A percentile compares a stretch with the other conserved stretches of the same genome.
Evolutionary conservation across 257 asterid species (phyloP).

Genomic region (Solanum rostratum): DNA sequence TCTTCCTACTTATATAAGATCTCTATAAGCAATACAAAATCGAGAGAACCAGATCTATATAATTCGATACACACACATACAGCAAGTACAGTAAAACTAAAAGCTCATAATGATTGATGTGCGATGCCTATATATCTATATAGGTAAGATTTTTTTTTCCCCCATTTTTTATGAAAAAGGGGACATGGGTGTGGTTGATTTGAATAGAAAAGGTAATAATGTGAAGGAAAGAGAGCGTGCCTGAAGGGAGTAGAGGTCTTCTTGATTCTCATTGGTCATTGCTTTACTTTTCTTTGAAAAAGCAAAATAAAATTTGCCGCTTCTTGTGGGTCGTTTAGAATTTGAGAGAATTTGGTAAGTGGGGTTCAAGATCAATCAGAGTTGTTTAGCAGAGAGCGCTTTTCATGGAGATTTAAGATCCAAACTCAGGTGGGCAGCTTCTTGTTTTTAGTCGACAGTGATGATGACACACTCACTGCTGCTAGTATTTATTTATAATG

Average conservation of each 20-base stretch:
- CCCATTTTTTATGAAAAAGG: neutral
- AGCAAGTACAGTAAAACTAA: neutral
- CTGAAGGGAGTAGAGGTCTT: slow-evolving; percentile 26
- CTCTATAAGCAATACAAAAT: neutral
- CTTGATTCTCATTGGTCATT: slow-evolving; percentile 37
- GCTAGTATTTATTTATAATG: no score
- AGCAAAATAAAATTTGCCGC: neutral
- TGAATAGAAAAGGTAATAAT: slow-evolving; percentile 7
- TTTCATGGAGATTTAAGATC: neutral
- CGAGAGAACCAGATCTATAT: slow-evolving; percentile 24
- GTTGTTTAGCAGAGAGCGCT: neutral
- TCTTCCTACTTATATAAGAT: neutral
- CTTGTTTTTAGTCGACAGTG: neutral
- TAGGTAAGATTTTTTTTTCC: neutral
- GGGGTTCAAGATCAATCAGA: neutral
- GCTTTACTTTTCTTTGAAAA: slow-evolving; percentile 2
- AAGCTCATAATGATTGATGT: neutral
- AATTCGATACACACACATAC: neutral
- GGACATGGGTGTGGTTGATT: slow-evolving; percentile 8
- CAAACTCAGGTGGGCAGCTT: neutral
- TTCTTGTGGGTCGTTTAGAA: neutral
- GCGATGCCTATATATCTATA: neutral
- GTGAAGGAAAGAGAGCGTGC: slow-evolving; percentile 17
- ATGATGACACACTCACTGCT: neutral
- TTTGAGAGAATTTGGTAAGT: neutral